phyloP scores from a whole-genome alignment of 441 rosid species.

The Aleurites moluccanus region DNA sequence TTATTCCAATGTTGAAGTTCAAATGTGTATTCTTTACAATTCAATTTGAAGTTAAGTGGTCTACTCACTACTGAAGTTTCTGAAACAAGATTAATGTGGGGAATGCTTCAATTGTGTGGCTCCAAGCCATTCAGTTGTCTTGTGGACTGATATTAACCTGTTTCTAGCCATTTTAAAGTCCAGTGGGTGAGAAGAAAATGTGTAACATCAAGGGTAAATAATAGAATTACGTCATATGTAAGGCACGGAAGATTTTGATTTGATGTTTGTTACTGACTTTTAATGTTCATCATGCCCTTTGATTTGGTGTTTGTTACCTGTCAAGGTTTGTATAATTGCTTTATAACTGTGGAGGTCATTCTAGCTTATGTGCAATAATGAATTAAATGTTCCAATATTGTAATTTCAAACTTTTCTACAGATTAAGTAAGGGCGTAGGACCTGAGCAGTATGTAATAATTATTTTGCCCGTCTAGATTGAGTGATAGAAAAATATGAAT shows the following conservation, averaged over 20 bases:
- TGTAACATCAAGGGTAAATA: neutral
- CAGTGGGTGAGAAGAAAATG: neutral
- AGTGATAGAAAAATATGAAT: neutral
- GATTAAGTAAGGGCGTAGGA: neutral
- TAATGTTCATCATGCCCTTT: constrained; percentile 5
- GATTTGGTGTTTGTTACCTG: neutral
- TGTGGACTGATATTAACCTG: neutral
- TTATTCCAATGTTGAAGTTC: neutral
- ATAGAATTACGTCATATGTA: neutral
- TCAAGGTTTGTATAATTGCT: too few relatives aligned
- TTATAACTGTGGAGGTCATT: neutral
- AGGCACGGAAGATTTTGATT: neutral
- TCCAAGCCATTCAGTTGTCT: neutral
- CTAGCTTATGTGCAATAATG: neutral
- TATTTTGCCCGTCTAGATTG: neutral
- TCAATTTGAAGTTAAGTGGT: neutral
- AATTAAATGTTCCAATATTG: neutral
- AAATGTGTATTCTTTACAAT: neutral
- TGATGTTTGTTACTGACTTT: neutral
- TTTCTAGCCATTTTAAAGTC: neutral
- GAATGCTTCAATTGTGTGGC: neutral
- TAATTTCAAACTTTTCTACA: neutral
- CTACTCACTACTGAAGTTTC: neutral
- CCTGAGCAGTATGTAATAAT: neutral
- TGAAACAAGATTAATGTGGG: too few relatives aligned